Conservation (phyloP, 2,329 filamentous ascomycete genomes). For the Fusarium concolor region DNA sequence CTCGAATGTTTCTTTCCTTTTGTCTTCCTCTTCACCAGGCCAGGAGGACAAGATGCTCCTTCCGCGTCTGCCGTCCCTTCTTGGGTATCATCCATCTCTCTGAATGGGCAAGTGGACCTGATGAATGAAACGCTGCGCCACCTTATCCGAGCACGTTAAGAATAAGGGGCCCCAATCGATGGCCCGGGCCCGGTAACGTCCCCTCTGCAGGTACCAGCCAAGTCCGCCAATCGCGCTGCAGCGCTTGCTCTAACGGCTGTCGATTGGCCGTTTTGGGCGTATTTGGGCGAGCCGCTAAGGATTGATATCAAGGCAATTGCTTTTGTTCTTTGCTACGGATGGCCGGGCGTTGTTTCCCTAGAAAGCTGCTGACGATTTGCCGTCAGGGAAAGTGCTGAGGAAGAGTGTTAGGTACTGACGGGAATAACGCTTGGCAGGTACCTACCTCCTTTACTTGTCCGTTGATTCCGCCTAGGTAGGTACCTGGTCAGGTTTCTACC, state of each 20-base stretch:
- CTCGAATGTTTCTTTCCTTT: conserved; percentile 22
- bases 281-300: conserved; percentile 15
- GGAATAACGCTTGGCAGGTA: not conserved
- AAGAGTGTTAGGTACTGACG: not conserved
- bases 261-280: conserved; percentile 5
- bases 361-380: conserved; percentile 24
- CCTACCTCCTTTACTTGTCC: not conserved
- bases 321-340: conserved; percentile 16
- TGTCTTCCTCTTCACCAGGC: not conserved
- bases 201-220: conserved; percentile 42
- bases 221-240: conserved; percentile 36
- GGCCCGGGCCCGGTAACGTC: conserved; percentile 12
- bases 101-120: conserved; percentile 34
- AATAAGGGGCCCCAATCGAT: conserved; percentile 22
- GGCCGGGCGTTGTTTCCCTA: conserved; percentile 16
- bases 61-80: conserved; percentile 19
- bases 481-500: not conserved
- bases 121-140: conserved; percentile 46
- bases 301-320: conserved; percentile 1
- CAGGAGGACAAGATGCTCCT: conserved; percentile 15
- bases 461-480: not conserved
- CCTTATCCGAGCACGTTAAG: conserved; percentile 41
- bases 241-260: conserved; percentile 24
- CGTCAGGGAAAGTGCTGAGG: not conserved
- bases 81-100: conserved; percentile 34